These are phyloP conservation scores for Lentinula sp. DNA, from an alignment of 768 basidiomycete genomes.

Conservation along the genomic window DNA sequence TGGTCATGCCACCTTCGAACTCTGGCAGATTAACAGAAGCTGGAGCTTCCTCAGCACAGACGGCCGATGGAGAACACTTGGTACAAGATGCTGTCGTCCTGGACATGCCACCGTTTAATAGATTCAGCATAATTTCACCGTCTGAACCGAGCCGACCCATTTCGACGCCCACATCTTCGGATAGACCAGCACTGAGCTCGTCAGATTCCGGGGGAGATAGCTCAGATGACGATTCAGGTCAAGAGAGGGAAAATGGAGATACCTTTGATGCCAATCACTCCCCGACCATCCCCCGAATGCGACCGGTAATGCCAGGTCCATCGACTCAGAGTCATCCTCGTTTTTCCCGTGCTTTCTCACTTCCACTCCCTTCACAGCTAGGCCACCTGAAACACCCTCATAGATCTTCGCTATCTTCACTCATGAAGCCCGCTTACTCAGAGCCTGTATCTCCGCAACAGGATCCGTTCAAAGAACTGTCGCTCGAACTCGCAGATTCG, in stretches of 20 bases:
- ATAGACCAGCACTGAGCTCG: slow-evolving; percentile 37
- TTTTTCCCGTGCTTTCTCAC: slow-evolving; percentile 73
- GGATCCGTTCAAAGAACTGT: slow-evolving; percentile 58
- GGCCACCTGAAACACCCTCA: slow-evolving; percentile 68
- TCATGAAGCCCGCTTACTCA: slow-evolving; percentile 10
- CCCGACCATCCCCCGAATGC: background rate
- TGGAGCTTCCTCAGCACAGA: background rate
- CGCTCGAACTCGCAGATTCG: slow-evolving; percentile 85
- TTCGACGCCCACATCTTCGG: slow-evolving; percentile 29
- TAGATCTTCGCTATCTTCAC: slow-evolving; percentile 20
- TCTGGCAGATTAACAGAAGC: background rate
- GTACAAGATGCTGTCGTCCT: slow-evolving; percentile 39
- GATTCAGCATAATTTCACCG: slow-evolving; percentile 50
- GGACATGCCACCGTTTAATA: slow-evolving; percentile 41
- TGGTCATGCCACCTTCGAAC: background rate
- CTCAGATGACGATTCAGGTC: slow-evolving; percentile 37
- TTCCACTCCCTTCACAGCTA: slow-evolving; percentile 78
- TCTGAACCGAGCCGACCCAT: slow-evolving; percentile 35
- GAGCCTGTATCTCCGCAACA: slow-evolving; percentile 21
- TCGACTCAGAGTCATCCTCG: slow-evolving; percentile 31
- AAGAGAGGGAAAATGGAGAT: slow-evolving; percentile 19
- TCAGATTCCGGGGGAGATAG: slow-evolving; percentile 42
- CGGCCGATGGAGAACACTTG: slow-evolving; percentile 42
- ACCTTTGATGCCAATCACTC: slow-evolving; percentile 11
- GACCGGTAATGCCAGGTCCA: background rate